Evolutionary conservation across 2,329 filamentous ascomycete species (phyloP).

Genomic region (Verticillium nonalfalfae): DNA sequence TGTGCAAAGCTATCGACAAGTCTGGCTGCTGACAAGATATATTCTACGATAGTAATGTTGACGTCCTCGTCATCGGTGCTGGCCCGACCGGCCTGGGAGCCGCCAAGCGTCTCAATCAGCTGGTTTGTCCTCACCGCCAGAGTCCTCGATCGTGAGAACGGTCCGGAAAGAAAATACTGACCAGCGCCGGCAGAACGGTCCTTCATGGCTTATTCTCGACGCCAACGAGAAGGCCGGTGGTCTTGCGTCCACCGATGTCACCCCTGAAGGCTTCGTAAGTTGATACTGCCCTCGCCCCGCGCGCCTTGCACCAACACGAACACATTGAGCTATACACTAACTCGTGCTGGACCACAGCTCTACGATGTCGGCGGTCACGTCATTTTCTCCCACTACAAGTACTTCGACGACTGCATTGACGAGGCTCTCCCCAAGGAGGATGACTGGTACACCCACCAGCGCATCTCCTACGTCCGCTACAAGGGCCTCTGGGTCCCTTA

Average conservation of each 20-base stretch:
- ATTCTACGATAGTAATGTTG: slow-evolving; percentile 62
- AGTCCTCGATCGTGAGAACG: slow-evolving; percentile 11
- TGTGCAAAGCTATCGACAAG: neutral
- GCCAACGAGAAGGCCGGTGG: slow-evolving; percentile 87
- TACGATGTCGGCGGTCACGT: slow-evolving; percentile 98
- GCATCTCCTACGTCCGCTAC: slow-evolving; percentile 98
- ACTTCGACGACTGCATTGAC: slow-evolving; percentile 98
- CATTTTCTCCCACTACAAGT: slow-evolving; percentile 99
- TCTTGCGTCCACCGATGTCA: slow-evolving; percentile 91
- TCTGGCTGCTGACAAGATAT: slow-evolving; percentile 5
- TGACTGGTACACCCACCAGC: slow-evolving; percentile 97
- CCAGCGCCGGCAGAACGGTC: slow-evolving; percentile 58
- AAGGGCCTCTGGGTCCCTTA: slow-evolving; percentile 96
- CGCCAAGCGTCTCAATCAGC: slow-evolving; percentile 94
- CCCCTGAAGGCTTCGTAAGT: slow-evolving; percentile 94
- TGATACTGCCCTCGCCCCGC: neutral
- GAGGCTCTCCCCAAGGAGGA: slow-evolving; percentile 90
- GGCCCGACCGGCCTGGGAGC: slow-evolving; percentile 96
- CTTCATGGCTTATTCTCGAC: slow-evolving; percentile 96
- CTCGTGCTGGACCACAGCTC: slow-evolving; percentile 50
- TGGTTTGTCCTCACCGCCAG: slow-evolving; percentile 56
- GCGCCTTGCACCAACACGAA: neutral
- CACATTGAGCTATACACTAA: neutral
- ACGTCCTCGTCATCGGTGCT: slow-evolving; percentile 96
- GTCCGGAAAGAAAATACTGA: slow-evolving; percentile 9